Percentiles rank a stretch among this genome's conserved stretches.
Conservation (phyloP, 2,329 filamentous ascomycete species). For the Lecanicillium sp. region DNA sequence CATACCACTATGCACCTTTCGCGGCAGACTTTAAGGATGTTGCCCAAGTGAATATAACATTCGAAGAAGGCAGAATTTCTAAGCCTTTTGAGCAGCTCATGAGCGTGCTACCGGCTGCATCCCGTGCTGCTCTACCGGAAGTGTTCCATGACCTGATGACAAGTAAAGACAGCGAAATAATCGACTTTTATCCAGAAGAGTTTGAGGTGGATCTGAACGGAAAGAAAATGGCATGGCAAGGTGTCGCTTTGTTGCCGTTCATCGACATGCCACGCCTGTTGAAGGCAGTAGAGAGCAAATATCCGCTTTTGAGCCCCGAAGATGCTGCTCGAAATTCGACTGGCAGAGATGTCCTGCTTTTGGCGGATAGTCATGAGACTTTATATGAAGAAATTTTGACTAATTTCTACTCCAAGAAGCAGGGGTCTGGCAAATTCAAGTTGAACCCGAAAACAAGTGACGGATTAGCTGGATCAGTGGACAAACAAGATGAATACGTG, state of each 20-base stretch:
- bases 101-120: constrained; percentile 92
- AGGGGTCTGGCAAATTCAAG: constrained; percentile 56
- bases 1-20: constrained; percentile 96
- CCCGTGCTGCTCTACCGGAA: constrained; percentile 80
- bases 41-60: constrained; percentile 67
- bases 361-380: constrained; percentile 70
- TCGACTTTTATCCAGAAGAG: constrained; percentile 94
- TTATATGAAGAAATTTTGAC: constrained; percentile 78
- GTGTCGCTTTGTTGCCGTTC: constrained; percentile 86
- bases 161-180: constrained; percentile 78
- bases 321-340: constrained; percentile 71
- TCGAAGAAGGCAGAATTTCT: constrained; percentile 78
- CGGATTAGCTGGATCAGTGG: constrained; percentile 70
- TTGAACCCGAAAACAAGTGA: constrained; percentile 69
- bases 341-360: constrained; percentile 72
- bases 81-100: constrained; percentile 95
- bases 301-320: constrained; percentile 67
- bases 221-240: constrained; percentile 98
- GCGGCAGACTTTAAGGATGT: constrained; percentile 89
- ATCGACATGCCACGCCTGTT: constrained; percentile 88
- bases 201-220: constrained; percentile 92
- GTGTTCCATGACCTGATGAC: constrained; percentile 90
- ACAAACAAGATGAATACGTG: constrained; percentile 75
- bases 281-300: constrained; percentile 72
- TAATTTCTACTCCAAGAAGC: constrained; percentile 89